A percentile compares a stretch with the other conserved stretches of the same genome.
Conservation (phyloP, 2,329 filamentous ascomycete genomes). For the Ciborinia camelliae region DNA sequence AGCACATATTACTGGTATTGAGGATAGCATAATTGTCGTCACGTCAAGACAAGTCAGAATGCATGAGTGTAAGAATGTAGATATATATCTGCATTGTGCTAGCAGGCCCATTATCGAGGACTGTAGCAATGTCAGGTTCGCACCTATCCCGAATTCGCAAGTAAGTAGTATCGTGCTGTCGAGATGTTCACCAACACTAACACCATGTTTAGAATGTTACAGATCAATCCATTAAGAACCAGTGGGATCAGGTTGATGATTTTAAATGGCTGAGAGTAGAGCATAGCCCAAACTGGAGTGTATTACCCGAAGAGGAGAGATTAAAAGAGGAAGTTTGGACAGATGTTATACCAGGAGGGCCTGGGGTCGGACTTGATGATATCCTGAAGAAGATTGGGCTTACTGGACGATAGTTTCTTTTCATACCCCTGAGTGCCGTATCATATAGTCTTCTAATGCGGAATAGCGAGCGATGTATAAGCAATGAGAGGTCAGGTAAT, state of each 20-base stretch:
- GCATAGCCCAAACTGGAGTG: slow-evolving; percentile 82
- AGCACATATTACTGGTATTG: slow-evolving; percentile 74
- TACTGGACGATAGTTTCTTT: slow-evolving; percentile 12
- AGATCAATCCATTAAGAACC: slow-evolving; percentile 49
- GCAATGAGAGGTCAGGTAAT: not conserved
- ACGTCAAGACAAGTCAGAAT: slow-evolving; percentile 86
- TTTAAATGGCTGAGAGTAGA: slow-evolving; percentile 95
- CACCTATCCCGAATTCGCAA: slow-evolving; percentile 66
- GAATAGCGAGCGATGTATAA: not conserved
- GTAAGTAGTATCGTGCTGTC: slow-evolving; percentile 47
- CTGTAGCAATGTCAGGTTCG: slow-evolving; percentile 74
- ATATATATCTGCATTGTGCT: slow-evolving; percentile 76
- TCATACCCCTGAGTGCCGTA: not conserved
- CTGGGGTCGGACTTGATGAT: slow-evolving; percentile 59
- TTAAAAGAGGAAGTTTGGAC: slow-evolving; percentile 66
- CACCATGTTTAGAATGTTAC: slow-evolving; percentile 28
- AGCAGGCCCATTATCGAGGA: slow-evolving; percentile 94
- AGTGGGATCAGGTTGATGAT: slow-evolving; percentile 90
- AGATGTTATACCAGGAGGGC: slow-evolving; percentile 61
- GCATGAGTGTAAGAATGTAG: slow-evolving; percentile 78
- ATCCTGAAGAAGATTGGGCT: slow-evolving; percentile 55
- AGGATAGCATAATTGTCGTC: slow-evolving; percentile 72
- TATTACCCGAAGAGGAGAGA: slow-evolving; percentile 59
- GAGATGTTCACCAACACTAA: slow-evolving; percentile 16
- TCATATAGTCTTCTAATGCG: not conserved